Evolutionary conservation across 2,329 filamentous ascomycete species (phyloP).

Genomic region (Sarocladiaceae sp.): DNA sequence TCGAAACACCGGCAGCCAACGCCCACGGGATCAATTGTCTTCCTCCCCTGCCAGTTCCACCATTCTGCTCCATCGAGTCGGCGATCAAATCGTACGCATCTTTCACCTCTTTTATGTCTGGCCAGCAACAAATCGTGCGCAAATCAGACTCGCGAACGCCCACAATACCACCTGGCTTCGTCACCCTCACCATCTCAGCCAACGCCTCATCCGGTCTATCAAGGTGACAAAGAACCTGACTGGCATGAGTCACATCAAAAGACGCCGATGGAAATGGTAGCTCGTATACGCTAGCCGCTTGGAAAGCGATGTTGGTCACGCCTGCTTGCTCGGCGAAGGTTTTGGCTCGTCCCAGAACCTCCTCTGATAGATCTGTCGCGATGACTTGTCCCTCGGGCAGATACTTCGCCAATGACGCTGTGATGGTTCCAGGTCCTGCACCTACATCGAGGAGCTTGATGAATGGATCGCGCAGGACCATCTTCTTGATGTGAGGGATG

Average conservation of each 20-base stretch:
- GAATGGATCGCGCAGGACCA: constrained; percentile 20
- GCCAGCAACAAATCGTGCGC: constrained; percentile 25
- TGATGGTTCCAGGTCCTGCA: constrained; percentile 46
- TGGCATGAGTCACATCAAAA: constrained; percentile 39
- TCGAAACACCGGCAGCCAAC: constrained; percentile 18
- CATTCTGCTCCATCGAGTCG: constrained; percentile 18
- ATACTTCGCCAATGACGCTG: constrained; percentile 34
- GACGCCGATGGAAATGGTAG: constrained; percentile 33
- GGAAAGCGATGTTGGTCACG: constrained; percentile 22
- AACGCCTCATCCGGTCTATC: constrained; percentile 28
- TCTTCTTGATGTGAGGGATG: constrained; percentile 30
- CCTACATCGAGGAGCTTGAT: constrained; percentile 42
- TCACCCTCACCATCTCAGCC: constrained; percentile 37
- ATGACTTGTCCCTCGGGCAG: constrained; percentile 33
- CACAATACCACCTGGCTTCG: constrained; percentile 37
- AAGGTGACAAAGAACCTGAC: constrained; percentile 40
- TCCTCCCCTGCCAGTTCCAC: constrained; percentile 22
- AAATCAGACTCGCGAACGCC: constrained; percentile 29
- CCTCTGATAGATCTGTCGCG: constrained; percentile 26
- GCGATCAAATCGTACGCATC: constrained; percentile 19
- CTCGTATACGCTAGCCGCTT: constrained; percentile 22
- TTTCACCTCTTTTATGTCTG: constrained; percentile 19
- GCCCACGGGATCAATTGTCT: constrained; percentile 24
- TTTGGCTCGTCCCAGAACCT: constrained; percentile 23
- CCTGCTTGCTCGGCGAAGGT: constrained; percentile 18